A percentile compares a stretch with the other conserved stretches of the same genome.
These are phyloP conservation scores for Trametes coccinea DNA, from an alignment of 768 basidiomycete genomes.

Conservation along the genomic window DNA sequence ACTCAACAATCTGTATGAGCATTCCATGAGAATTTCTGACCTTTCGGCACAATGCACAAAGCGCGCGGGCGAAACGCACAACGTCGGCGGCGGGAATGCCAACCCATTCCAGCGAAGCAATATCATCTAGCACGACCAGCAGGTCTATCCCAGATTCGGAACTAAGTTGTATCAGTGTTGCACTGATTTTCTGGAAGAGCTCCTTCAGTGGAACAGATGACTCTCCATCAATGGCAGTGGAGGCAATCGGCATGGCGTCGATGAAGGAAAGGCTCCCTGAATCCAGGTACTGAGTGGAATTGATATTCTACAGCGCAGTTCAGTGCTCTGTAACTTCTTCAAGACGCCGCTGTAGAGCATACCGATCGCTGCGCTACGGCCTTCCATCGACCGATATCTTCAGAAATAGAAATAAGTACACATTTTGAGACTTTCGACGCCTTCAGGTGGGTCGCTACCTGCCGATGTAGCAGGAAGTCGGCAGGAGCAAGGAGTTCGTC, in stretches of 20 bases:
- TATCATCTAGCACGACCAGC: slow-evolving; percentile 71
- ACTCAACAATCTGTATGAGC: neutral
- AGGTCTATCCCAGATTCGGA: slow-evolving; percentile 19
- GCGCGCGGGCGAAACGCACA: slow-evolving; percentile 57
- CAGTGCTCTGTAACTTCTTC: neutral
- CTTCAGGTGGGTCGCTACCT: slow-evolving; percentile 55
- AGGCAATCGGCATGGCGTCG: slow-evolving; percentile 47
- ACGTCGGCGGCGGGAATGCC: slow-evolving; percentile 56
- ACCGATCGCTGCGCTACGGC: slow-evolving; percentile 65
- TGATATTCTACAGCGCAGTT: slow-evolving; percentile 32
- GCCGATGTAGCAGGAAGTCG: slow-evolving; percentile 68
- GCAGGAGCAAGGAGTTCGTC: slow-evolving; percentile 72
- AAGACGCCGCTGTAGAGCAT: slow-evolving; percentile 26
- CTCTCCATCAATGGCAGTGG: slow-evolving; percentile 17
- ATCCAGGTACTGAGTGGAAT: slow-evolving; percentile 33
- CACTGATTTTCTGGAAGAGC: slow-evolving; percentile 21
- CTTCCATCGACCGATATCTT: slow-evolving; percentile 60
- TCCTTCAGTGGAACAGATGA: slow-evolving; percentile 21
- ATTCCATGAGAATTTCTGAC: slow-evolving; percentile 32
- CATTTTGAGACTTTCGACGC: slow-evolving; percentile 34
- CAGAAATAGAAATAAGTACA: slow-evolving; percentile 59
- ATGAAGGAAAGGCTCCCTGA: slow-evolving; percentile 51
- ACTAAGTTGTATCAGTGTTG: slow-evolving; percentile 1
- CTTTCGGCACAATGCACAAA: slow-evolving; percentile 56
- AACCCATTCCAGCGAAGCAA: slow-evolving; percentile 70